These are phyloP conservation scores for Pelargonium nanum DNA, from an alignment of 345 rosid species.

Conservation along the genomic window DNA sequence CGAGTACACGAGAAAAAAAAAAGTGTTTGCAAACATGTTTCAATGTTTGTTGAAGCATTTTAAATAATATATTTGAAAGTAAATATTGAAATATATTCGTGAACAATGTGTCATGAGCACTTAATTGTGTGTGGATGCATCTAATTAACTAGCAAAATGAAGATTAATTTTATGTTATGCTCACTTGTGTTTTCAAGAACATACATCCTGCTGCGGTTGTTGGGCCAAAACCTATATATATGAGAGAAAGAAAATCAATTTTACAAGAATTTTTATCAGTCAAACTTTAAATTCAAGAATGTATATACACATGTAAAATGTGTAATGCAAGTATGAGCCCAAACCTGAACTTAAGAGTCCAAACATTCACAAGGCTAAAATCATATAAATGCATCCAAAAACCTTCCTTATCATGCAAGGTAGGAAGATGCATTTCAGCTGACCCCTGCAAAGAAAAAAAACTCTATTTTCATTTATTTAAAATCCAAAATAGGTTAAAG, in stretches of 20 bases:
- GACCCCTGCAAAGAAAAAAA: background rate
- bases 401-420: background rate
- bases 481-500: background rate
- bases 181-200: conserved; percentile 75
- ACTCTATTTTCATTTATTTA: background rate
- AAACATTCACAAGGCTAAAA: background rate
- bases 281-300: background rate
- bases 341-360: conserved; percentile 10
- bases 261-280: no score
- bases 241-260: no score
- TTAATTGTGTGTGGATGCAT: background rate
- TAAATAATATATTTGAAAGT: conserved; percentile 1
- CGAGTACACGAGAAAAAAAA: no score
- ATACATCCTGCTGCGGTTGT: conserved; percentile 84
- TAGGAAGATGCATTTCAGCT: conserved; percentile 7
- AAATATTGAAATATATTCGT: background rate
- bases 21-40: no score
- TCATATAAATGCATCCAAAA: conserved; percentile 8
- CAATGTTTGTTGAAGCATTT: no score
- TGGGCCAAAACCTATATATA: conserved; percentile 63
- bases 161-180: background rate
- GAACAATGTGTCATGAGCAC: background rate
- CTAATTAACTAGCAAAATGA: background rate
- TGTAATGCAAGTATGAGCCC: background rate
- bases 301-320: background rate